Evolutionary conservation across 2,329 filamentous ascomycete genomes (phyloP).

Genomic region (Neofusicoccum laricinum): DNA sequence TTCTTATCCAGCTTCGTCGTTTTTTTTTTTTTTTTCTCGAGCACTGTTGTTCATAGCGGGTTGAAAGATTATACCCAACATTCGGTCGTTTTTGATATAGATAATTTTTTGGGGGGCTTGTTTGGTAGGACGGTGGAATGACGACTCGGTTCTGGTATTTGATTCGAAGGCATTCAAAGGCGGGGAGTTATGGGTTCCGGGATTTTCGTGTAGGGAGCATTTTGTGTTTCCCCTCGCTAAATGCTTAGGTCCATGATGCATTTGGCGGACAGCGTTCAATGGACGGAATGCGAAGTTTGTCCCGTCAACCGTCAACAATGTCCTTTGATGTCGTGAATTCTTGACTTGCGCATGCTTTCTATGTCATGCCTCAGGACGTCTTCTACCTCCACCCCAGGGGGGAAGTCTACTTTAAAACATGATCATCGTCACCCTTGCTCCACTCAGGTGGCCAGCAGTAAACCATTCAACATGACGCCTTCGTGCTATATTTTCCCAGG

Average conservation of each 20-base stretch:
- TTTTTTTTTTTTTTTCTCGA: neutral
- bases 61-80: neutral
- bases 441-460: neutral
- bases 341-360: neutral
- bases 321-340: slow-evolving; percentile 2
- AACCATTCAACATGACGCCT: neutral
- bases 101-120: neutral
- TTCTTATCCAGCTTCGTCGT: neutral
- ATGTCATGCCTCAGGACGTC: neutral
- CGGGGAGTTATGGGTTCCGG: no score
- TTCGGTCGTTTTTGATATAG: neutral
- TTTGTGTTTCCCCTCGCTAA: no score
- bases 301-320: no score
- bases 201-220: no score
- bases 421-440: slow-evolving; percentile 6
- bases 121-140: neutral
- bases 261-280: no score
- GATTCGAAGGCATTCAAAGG: neutral
- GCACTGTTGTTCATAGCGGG: neutral
- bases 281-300: no score
- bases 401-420: neutral
- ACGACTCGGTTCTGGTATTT: neutral
- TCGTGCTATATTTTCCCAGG: neutral
- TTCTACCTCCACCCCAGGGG: neutral
- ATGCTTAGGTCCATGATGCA: no score